Evolutionary conservation across 2,329 filamentous ascomycete species (phyloP), one percentile per base, ranked within the genome.

Genomic region (Hymenoscyphus occultus): DNA sequence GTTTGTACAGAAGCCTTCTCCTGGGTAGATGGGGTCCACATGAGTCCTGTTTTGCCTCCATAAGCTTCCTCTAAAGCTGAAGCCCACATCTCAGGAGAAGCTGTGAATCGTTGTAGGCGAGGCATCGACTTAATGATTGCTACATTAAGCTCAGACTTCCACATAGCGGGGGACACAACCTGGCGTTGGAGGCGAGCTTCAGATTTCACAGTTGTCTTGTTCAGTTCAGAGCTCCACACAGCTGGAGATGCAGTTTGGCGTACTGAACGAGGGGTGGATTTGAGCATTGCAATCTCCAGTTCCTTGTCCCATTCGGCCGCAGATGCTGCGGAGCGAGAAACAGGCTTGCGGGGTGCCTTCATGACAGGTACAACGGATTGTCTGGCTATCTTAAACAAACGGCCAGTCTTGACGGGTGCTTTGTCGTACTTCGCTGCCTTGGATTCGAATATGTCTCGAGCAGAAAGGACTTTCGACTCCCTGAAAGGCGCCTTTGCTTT

Each of bases 391-490:
- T 61, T 60, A 48, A 39, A 56, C 22, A 63, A 63, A 14, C 63
- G 64, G 14, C 61, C 61, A 51, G 65, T 69, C 60, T 66, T 68
- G 12, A 58, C 32, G 5, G 71, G 67, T 35, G 59, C 63, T 12
- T 65, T 64, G 19, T 59, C 64, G 3, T 69, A 63, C 0, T 65
- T 62, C 13, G 64, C 62, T 19, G 70, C 65, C 62, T 61, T 68
- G 13, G 70, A 57, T 56, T 74, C 72, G 48, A 66, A 74, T 3
- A 73, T 39, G 61, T 72, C 69, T 28, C 70, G 63, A 10, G 70
- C 70, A 5, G 70, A 68, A 6, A 74, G 60, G 5, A 73, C 68
- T 62, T 64, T 70, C 19, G 71, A 74, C 59, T 74, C 69, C 60
- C 72, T 62, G 5, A 73, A 28, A 16, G 70, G 61, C 28, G 66